Evolutionary conservation across 2,329 filamentous ascomycete species (phyloP), one percentile per base, ranked within the genome.

Genomic region (Fusarium keratoplasticum): DNA sequence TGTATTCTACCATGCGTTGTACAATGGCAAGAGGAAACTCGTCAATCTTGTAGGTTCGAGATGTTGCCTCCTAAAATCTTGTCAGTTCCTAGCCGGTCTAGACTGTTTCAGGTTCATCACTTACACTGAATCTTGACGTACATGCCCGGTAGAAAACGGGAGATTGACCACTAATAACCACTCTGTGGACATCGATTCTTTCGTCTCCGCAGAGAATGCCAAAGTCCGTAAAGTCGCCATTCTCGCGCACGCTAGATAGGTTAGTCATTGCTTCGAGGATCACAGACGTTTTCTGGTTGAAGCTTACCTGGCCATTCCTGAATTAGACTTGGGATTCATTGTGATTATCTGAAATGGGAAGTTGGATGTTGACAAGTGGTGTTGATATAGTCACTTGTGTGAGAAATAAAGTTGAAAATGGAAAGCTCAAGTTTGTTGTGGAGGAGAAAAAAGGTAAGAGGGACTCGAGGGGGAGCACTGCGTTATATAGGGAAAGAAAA

Each of bases 1-100:
- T 52, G 18, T 65, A 76, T 9, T 76, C 73, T 2, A 76, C 66
- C 68, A 76, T 74, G 1, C 42, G 68, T 0, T 25, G 40, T 2
- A 76, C 40, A 58, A 66, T 61, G 0, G 61, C 55, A 5, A 61
- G 14, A 3, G 54, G 31, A 14, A 54, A 38, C n/a, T n/a, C 62
- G 7, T 18, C 71, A 35, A 55, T n/a, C 16, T 33, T 29, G 35
- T 76, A 76, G 2, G 58, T 76, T 0, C 52, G 57, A 1, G 68
- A 67, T 0, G 29, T 57, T 2, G 70, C 64, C 50, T 75, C 73
- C 69, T 75, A 4, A 0, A 8, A 4, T 0, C 0, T 4, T 5
- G 6, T 73, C n/a, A 72, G n/a, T 16, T 29, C 14, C n/a, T 31
- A 16, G 11, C 6, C 2, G 6, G 10, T 14, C 10, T 13, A 3